These are phyloP conservation scores for Teratosphaeria nubilosa DNA, from an alignment of 2,329 filamentous ascomycete genomes.

Conservation along the genomic window DNA sequence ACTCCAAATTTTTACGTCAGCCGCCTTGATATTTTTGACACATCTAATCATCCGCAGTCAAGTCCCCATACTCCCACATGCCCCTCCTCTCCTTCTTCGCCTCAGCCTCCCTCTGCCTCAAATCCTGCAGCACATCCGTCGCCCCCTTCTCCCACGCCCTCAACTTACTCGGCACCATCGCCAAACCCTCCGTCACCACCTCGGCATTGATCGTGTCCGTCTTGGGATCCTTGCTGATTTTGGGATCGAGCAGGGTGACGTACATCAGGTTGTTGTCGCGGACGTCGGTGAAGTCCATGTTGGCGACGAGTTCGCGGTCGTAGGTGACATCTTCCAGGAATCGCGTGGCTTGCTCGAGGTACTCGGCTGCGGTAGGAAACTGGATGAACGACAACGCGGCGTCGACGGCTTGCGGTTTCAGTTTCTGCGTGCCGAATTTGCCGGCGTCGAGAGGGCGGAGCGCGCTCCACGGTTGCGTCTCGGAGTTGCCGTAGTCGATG, in stretches of 20 bases:
- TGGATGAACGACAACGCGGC: constrained; percentile 82
- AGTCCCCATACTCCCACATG: constrained; percentile 97
- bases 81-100: constrained; percentile 74
- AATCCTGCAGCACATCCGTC: constrained; percentile 57
- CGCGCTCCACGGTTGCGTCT: constrained; percentile 73
- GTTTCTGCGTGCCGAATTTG: constrained; percentile 69
- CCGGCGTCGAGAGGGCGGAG: constrained; percentile 70
- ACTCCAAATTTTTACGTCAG: too few relatives aligned
- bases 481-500: constrained; percentile 92
- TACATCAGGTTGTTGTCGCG: constrained; percentile 68
- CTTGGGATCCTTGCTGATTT: constrained; percentile 44
- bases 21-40: background rate
- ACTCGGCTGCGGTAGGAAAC: constrained; percentile 72
- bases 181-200: constrained; percentile 70
- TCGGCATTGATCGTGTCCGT: constrained; percentile 85
- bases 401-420: constrained; percentile 79
- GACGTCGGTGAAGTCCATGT: constrained; percentile 71
- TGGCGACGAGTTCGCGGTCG: constrained; percentile 66
- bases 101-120: constrained; percentile 63
- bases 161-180: constrained; percentile 85
- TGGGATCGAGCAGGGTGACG: constrained; percentile 78
- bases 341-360: constrained; percentile 67
- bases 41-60: constrained; percentile 61
- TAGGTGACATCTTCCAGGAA: constrained; percentile 68
- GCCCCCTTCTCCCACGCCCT: constrained; percentile 82